Conservation (phyloP, 2,329 filamentous ascomycete genomes). For the Aspergillus terreus region DNA sequence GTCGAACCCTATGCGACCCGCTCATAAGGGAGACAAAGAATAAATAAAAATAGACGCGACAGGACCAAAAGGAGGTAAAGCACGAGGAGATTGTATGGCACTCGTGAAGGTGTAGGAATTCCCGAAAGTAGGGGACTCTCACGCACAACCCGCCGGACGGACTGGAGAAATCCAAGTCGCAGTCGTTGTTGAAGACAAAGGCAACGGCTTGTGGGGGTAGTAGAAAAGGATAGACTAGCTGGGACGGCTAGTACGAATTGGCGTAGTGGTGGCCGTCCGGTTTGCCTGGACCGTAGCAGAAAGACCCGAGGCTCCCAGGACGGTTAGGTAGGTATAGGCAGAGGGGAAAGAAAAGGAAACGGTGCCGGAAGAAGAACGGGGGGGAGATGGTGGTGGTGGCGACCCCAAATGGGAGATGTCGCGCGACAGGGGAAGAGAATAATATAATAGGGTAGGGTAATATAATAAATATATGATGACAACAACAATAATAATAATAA, state of each 20-base stretch:
- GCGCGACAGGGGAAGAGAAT: not conserved
- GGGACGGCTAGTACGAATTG: not conserved
- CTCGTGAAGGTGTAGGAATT: no score
- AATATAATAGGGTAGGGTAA: no score
- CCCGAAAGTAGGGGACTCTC: no score
- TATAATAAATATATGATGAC: no score
- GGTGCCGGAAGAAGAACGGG: not conserved
- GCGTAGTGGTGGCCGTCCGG: no score
- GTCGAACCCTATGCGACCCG: conserved; percentile 12
- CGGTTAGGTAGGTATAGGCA: not conserved
- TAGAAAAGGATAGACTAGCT: not conserved
- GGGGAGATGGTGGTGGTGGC: not conserved
- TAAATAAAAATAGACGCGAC: not conserved
- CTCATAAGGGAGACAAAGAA: conserved; percentile 12
- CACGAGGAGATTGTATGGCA: not conserved
- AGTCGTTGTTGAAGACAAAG: not conserved
- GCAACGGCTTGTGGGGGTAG: not conserved
- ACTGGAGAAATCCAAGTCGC: not conserved
- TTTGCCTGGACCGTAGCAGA: no score
- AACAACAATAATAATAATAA: no score
- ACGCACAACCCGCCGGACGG: no score
- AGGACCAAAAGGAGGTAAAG: not conserved
- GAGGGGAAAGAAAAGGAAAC: not conserved
- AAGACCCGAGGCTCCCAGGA: not conserved
- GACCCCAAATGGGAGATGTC: not conserved